Percentiles rank a stretch among this genome's conserved stretches.
These are phyloP conservation scores for Inonotus obliquus DNA, from an alignment of 1,284 basidiomycete genomes.

Conservation along the genomic window DNA sequence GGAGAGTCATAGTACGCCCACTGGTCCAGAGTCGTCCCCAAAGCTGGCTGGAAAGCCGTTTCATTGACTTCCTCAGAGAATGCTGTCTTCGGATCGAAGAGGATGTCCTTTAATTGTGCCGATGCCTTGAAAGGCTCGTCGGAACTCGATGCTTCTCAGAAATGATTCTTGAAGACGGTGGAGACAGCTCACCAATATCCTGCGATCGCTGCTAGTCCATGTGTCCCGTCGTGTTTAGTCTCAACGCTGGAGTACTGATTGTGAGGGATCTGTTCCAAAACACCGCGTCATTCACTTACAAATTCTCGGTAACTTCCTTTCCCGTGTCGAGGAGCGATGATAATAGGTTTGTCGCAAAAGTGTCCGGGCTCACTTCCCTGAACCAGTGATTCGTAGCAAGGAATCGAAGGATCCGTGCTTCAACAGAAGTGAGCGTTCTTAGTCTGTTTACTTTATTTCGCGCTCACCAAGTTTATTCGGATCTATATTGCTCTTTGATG, in stretches of 20 bases:
- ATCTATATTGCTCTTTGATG: conserved; percentile 17
- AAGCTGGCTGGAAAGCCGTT: conserved; percentile 29
- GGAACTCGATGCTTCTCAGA: conserved; percentile 19
- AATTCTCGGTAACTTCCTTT: conserved; percentile 20
- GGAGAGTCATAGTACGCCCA: conserved; percentile 31
- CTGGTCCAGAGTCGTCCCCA: conserved; percentile 23
- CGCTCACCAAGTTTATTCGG: conserved; percentile 22
- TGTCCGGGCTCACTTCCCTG: conserved; percentile 29
- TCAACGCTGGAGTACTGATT: conserved; percentile 11
- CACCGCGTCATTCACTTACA: too few relatives aligned
- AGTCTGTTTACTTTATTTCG: too few relatives aligned
- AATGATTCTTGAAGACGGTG: neutral
- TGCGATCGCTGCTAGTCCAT: conserved; percentile 17
- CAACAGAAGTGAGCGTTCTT: too few relatives aligned
- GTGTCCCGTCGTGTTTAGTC: conserved; percentile 18
- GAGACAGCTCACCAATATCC: conserved; percentile 4
- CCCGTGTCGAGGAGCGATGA: conserved; percentile 29
- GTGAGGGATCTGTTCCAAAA: too few relatives aligned
- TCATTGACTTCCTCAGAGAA: conserved; percentile 28
- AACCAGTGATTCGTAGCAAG: conserved; percentile 32
- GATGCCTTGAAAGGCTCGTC: conserved; percentile 31
- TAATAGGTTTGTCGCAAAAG: conserved; percentile 32
- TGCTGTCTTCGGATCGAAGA: conserved; percentile 30
- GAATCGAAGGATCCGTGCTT: conserved; percentile 30
- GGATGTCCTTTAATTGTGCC: conserved; percentile 31